Evolutionary conservation across 306 rosid species (phyloP), one percentile per base, ranked within the genome.

Genomic region (Canavalia ensiformis): DNA sequence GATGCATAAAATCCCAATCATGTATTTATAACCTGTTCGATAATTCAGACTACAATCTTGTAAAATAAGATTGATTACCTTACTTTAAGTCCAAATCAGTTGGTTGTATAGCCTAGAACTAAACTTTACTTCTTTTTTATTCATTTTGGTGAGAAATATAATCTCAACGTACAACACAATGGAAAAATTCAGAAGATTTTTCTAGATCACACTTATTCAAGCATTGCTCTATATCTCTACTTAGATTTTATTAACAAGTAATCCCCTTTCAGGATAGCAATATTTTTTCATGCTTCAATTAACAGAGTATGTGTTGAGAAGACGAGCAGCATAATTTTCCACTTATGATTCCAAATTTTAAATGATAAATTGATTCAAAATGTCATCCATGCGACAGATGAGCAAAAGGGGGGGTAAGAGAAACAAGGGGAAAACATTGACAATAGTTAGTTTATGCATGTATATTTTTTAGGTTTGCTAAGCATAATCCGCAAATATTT

Each of bases 401-500:
- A 8, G 13, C 10, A 0, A 33, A 46, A 77, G 64, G 1, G 0
- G 0, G 47, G 49, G 50, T 18, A 44, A 13, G 18, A 28, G n/a
- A 41, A 13, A 29, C 29, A 10, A 34, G 12, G 18, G 5, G 11
- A 13, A 8, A n/a, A 62, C 47, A 63, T 4, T 1, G 30, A 44
- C 56, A 33, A 33, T 50, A 6, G 50, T 49, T 51, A 44, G 31
- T 7, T 29, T 42, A 4, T 46, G 11, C 11, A 78, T 67, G 33
- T 64, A 81, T 57, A 73, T 8, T 10, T 8, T 64, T 56, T 81
- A 76, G 78, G 25, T 71, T 76, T 59, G 33, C 74, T 34, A 13
- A 60, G 52, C 42, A 60, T 59, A 57, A 13, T 6, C 57, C 50
- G 75, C 51, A 30, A 62, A 76, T 62, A 50, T 35, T 42, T 75